phyloP scores from a whole-genome alignment of 2,329 filamentous ascomycete species.

The Dactylonectria macrodidyma region DNA sequence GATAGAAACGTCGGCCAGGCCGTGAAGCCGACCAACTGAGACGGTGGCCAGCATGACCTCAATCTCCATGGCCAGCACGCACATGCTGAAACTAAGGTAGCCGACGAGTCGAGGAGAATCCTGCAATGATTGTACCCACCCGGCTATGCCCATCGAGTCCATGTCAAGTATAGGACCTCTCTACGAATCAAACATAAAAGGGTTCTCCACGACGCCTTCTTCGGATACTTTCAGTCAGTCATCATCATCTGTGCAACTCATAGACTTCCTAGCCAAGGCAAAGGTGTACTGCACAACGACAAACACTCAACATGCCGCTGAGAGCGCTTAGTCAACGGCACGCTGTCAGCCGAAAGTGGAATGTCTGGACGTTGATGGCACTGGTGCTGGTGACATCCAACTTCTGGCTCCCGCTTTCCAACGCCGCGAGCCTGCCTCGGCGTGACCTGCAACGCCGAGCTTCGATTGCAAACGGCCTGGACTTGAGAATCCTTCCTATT shows the following conservation, averaged over 20 bases:
- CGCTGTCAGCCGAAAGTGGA: not conserved
- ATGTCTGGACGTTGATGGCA: not conserved
- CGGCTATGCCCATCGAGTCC: too few species aligned
- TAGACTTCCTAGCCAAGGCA: not conserved
- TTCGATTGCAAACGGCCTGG: not conserved
- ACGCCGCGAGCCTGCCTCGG: not conserved
- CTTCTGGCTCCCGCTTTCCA: not conserved
- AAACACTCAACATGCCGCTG: not conserved
- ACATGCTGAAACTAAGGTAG: too few species aligned
- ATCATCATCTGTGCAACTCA: not conserved
- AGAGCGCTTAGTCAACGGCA: not conserved
- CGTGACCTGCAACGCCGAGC: not conserved
- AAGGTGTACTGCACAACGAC: not conserved
- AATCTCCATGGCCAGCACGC: too few species aligned
- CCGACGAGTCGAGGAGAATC: too few species aligned
- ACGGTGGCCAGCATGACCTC: too few species aligned
- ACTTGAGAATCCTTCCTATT: slow-evolving; percentile 19
- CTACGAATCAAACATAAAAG: too few species aligned
- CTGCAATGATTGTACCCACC: too few species aligned
- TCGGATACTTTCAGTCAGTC: too few species aligned
- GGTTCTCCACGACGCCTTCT: too few species aligned
- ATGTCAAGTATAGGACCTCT: too few species aligned
- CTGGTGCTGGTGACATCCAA: not conserved
- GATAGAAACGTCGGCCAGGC: too few species aligned
- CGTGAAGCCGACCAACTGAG: too few species aligned